Evolutionary conservation across 352 stramenopile species (phyloP), one percentile per base, ranked within the genome.

Genomic region (Pythium utonaiense): DNA sequence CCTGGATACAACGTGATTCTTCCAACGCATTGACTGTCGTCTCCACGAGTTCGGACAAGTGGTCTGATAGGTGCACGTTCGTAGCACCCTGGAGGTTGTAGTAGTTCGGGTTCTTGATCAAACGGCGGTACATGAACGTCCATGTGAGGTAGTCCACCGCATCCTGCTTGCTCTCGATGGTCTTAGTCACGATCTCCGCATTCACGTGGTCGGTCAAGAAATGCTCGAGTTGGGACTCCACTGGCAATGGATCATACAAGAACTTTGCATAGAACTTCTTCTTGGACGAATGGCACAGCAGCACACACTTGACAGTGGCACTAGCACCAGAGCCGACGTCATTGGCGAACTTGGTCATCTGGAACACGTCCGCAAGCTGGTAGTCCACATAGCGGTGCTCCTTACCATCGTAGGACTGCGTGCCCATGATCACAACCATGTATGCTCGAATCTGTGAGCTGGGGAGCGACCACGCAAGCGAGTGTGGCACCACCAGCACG

Each of bases 51-150:
- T 99, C 97, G 42, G 96, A 99, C 50, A 99, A 77, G 65, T 99
- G 96, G 69, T 99, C 97, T 47, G 93, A 99, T 24, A 99, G 67
- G 63, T 99, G 86, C 1, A 89, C 78, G 13, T 89, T 91, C 6
- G 83, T 93, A 13, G 79, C 93, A 17, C 96, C 97, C 53, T 96
- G 84, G 45, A 99, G 74, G 60, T 98, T 97, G 86, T 99, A 99
- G 75, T 99, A 99, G 58, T 99, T 99, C 3, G 98, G 98, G 77
- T 99, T 99, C 74, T 99, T 98, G 53, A 96, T 88, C 30, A 99
- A 74, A 9, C 98, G 92, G 6, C 97, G 90, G 74, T 99, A 99
- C 78, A 99, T 95, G 53, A 99, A 98, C 2, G 97, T 99, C 98
- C 98, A 99, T 38, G 98, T 99, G 24, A 99, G 78, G 71, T 99